Evolutionary conservation across 2,329 filamentous ascomycete genomes (phyloP).

Genomic region (Diaporthe vaccinii): DNA sequence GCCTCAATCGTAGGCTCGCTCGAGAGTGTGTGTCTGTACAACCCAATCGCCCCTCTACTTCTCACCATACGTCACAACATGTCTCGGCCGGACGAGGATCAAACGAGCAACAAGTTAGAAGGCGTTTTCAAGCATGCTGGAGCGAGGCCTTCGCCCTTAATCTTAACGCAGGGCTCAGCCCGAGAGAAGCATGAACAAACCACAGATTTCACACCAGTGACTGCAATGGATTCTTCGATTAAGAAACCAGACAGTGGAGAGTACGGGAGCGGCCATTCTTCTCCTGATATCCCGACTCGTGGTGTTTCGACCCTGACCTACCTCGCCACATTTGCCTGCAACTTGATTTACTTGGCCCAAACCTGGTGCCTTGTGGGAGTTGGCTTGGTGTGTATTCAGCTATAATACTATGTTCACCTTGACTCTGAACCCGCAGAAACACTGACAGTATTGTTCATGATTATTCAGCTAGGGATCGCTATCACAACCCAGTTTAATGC

Average conservation of each 20-base stretch:
- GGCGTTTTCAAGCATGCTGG: background rate
- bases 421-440: background rate
- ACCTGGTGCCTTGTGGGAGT: slow-evolving; percentile 17
- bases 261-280: slow-evolving; percentile 1
- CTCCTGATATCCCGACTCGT: background rate
- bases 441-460: background rate
- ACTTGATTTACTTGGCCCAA: slow-evolving; percentile 16
- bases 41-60: background rate
- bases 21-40: background rate
- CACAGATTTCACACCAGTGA: background rate
- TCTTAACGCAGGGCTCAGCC: background rate
- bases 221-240: slow-evolving; percentile 5
- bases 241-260: background rate
- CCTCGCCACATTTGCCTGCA: slow-evolving; percentile 17
- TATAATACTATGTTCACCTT: background rate
- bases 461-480: background rate
- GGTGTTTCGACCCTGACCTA: slow-evolving; percentile 17
- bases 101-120: background rate
- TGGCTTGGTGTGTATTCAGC: background rate
- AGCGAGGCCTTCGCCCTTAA: background rate
- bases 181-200: background rate
- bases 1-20: background rate
- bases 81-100: background rate
- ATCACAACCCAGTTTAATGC: slow-evolving; percentile 7
- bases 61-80: background rate